Conservation (phyloP, 495 filamentous ascomycete species). For the Tetracladium marchalianum region DNA sequence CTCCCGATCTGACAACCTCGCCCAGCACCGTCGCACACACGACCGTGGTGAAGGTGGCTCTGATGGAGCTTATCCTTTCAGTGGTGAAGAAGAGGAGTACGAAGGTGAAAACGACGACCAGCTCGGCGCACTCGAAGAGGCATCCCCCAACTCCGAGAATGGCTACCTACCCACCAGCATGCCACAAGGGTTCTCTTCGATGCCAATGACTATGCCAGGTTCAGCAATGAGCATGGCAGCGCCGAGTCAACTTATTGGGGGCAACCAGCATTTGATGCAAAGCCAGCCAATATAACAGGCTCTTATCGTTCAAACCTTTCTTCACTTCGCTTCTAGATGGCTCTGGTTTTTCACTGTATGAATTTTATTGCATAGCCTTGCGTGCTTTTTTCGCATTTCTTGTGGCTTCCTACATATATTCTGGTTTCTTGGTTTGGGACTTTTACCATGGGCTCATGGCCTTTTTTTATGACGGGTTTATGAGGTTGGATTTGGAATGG, state of each 20-base stretch:
- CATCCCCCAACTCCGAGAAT: conserved; percentile 53
- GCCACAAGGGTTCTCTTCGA: conserved; percentile 26
- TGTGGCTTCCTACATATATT: background rate
- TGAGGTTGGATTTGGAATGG: background rate
- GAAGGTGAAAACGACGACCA: conserved; percentile 56
- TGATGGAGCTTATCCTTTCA: conserved; percentile 54
- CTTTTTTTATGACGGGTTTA: background rate
- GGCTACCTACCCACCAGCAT: conserved; percentile 40
- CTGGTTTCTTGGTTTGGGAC: conserved; percentile 2
- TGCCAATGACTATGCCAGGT: conserved; percentile 45
- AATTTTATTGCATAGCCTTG: conserved; percentile 22
- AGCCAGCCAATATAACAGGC: conserved; percentile 12
- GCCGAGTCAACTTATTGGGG: conserved; percentile 31
- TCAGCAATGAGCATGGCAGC: conserved; percentile 33
- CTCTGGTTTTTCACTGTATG: conserved; percentile 11
- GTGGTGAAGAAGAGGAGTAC: conserved; percentile 71
- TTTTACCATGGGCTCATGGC: background rate
- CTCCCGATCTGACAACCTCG: conserved; percentile 95
- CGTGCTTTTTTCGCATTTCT: conserved; percentile 11
- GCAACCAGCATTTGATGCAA: conserved; percentile 16
- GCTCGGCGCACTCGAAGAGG: conserved; percentile 65
- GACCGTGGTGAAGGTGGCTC: conserved; percentile 62
- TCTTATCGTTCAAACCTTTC: conserved; percentile 1
- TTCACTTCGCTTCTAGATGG: conserved; percentile 8
- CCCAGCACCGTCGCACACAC: conserved; percentile 96